phyloP scores from a whole-genome alignment of 2,329 filamentous ascomycete genomes.

The Xylariaceae sp. region DNA sequence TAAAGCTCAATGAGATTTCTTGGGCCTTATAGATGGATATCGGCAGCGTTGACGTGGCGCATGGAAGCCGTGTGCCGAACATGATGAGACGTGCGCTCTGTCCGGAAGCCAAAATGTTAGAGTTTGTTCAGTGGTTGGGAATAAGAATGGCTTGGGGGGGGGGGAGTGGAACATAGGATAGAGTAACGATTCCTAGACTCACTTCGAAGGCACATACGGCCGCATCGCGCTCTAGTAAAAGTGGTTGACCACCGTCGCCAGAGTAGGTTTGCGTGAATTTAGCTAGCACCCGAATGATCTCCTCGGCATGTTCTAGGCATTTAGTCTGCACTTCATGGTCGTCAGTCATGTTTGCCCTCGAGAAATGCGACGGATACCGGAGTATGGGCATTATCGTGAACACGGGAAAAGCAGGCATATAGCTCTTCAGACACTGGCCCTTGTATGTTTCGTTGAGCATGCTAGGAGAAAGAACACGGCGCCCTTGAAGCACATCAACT shows the following conservation, averaged over 20 bases:
- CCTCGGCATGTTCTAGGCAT: conserved; percentile 38
- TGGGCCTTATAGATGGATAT: conserved; percentile 2
- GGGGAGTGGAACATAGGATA: no score
- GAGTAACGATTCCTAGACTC: no score
- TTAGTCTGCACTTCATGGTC: conserved; percentile 25
- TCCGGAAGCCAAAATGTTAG: no score
- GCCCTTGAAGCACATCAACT: neutral
- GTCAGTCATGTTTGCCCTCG: neutral
- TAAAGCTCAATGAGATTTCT: conserved; percentile 28
- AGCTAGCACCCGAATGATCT: conserved; percentile 36
- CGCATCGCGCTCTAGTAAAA: conserved; percentile 39
- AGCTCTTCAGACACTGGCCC: no score
- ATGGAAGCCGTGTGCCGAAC: conserved; percentile 29
- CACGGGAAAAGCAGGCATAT: no score
- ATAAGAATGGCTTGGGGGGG: no score
- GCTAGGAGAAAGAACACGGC: no score
- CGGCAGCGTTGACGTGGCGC: conserved; percentile 23
- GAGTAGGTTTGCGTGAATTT: conserved; percentile 28
- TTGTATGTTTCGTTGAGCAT: no score
- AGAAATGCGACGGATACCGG: no score
- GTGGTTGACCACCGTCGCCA: neutral
- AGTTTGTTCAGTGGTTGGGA: no score
- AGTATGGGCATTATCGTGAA: no score
- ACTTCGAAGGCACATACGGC: conserved; percentile 41
- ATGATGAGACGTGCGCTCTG: conserved; percentile 38